Base-by-base conservation (phyloP, 1,284 basidiomycete genomes). In the Naganishia cerealis region DNA sequence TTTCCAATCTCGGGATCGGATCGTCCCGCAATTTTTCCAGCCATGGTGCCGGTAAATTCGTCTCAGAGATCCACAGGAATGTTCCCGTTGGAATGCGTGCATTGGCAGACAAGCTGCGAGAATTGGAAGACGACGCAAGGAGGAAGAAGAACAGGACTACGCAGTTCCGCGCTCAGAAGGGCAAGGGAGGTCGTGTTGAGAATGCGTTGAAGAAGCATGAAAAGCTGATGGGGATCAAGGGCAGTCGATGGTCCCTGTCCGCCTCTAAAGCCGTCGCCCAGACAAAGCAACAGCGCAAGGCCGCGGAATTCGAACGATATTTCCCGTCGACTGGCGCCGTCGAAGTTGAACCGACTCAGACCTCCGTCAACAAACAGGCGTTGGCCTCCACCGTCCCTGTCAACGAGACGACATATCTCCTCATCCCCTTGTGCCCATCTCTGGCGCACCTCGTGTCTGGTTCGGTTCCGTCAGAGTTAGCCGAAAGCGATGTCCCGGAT, bases 81-180 rank as follows among this genome's bases (percentile, higher is more conserved):
- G 67, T 68, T 16, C 67, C 67, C 3, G 53, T 68, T n/a, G 67
- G 59, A 6, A 57, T 68, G 59, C 53, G 67, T 26, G 67, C 62
- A 2, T 15, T 63, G 24, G 50, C 50, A 18, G 74, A 78, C 48
- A 76, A 77, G 62, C 70, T 73, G 71, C 67, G 70, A 39, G 78
- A 79, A 62, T 65, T 79, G 42, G 74, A 77, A 65, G 72, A 74
- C 38, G 76, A 78, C 24, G 75, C 76, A 74, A 71, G 73, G 54
- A 71, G 71, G 69, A 78, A 62, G 54, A 68, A 52, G 29, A 42
- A 29, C 16, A 48, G 40, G 2, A 10, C 38, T 24, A 29, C 39
- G 6, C 53, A 33, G 9, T 57, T 24, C 8, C 54, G 55, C 2
- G 56, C 48, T 9, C 50, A 33, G 43, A 46, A 53, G 26, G 66